Conservation (phyloP, 805 yeast species). For the Sugiyamaella marilandica region DNA sequence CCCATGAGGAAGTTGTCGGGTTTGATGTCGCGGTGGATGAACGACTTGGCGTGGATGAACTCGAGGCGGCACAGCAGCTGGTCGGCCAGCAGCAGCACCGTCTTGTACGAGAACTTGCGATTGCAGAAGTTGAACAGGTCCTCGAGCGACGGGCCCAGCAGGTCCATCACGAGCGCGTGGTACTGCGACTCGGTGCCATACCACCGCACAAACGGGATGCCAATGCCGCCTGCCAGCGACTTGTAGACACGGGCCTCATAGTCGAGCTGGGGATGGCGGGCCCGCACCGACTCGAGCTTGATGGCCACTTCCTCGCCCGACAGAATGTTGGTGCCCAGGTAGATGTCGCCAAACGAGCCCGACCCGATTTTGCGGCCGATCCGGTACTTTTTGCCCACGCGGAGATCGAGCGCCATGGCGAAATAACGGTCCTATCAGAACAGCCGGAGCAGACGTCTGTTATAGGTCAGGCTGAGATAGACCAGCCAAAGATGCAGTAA, state of each 20-base stretch:
- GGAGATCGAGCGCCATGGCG: conserved; percentile 47
- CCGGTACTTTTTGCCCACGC: conserved; percentile 91
- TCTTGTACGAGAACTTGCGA: conserved; percentile 86
- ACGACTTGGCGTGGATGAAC: conserved; percentile 91
- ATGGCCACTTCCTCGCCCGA: conserved; percentile 98
- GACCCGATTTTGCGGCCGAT: conserved; percentile 94
- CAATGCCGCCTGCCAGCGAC: conserved; percentile 92
- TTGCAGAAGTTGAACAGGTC: conserved; percentile 95
- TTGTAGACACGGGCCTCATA: conserved; percentile 95
- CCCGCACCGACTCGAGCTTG: conserved; percentile 81
- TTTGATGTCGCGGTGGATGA: conserved; percentile 78
- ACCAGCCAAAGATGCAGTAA: too few relatives aligned
- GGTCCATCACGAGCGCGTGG: conserved; percentile 94
- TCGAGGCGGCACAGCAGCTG: conserved; percentile 92
- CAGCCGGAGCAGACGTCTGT: too few relatives aligned
- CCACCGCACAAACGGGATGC: conserved; percentile 96
- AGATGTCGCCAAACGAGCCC: conserved; percentile 97
- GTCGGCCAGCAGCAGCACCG: conserved; percentile 88
- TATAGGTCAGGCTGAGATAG: too few relatives aligned
- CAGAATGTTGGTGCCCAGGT: conserved; percentile 85
- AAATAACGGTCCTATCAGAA: neutral
- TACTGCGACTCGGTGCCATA: conserved; percentile 95
- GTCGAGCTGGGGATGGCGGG: conserved; percentile 95
- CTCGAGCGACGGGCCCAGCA: conserved; percentile 91
- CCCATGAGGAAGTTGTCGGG: conserved; percentile 86